These are phyloP conservation scores for Pyrenula aspistea DNA, from an alignment of 495 filamentous ascomycete genomes.

Conservation along the genomic window DNA sequence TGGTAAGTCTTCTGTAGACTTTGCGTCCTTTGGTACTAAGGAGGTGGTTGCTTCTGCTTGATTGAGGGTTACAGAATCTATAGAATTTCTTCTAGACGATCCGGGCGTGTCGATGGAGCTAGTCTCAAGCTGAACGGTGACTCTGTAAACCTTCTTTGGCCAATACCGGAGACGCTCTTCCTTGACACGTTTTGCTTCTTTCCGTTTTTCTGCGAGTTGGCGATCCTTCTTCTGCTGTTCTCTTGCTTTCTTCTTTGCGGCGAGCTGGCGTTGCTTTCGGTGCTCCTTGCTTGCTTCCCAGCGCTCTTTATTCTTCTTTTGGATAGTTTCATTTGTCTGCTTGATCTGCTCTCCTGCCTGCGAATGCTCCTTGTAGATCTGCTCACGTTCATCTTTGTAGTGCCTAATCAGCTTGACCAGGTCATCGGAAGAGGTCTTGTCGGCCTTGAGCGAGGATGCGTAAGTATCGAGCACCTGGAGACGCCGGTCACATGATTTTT, in stretches of 20 bases:
- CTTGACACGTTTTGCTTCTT: constrained; percentile 38
- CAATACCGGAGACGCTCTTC: constrained; percentile 42
- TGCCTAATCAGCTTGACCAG: constrained; percentile 21
- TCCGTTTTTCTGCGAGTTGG: constrained; percentile 25
- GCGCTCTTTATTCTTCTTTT: constrained; percentile 15
- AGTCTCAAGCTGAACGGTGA: constrained; percentile 46
- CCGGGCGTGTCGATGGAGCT: constrained; percentile 30
- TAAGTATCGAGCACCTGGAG: constrained; percentile 32
- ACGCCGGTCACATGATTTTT: constrained; percentile 24
- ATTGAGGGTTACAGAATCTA: constrained; percentile 23
- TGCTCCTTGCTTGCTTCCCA: constrained; percentile 21
- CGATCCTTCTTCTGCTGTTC: constrained; percentile 17
- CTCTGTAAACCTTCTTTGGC: constrained; percentile 42
- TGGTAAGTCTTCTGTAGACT: constrained; percentile 1
- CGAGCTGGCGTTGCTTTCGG: constrained; percentile 21
- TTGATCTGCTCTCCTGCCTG: constrained; percentile 23
- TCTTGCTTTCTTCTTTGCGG: constrained; percentile 16
- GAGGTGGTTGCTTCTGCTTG: constrained; percentile 12
- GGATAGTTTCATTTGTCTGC: constrained; percentile 14
- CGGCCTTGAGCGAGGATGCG: constrained; percentile 17
- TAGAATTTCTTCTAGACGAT: constrained; percentile 43
- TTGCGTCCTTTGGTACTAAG: constrained; percentile 8
- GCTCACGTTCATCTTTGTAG: constrained; percentile 35
- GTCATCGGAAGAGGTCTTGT: constrained; percentile 17
- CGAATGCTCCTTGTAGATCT: constrained; percentile 29